Conservation (phyloP, 1,284 basidiomycete species). For the Inonotus obliquus region DNA sequence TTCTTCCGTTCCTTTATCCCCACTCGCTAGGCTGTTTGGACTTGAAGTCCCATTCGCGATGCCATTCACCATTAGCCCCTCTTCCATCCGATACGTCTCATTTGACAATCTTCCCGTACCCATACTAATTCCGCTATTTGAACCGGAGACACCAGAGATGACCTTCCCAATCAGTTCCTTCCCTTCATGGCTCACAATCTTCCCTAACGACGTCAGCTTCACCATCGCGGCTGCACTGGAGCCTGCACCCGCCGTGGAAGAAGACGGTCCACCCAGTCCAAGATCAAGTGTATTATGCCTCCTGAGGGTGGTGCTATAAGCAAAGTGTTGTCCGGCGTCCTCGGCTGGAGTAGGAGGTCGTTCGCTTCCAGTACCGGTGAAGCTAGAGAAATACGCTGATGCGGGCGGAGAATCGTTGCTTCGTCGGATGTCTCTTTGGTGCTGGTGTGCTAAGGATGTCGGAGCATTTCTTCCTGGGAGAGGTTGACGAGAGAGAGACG, state of each 20-base stretch:
- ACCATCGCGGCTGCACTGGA: neutral
- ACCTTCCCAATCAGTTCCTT: slow-evolving; percentile 37
- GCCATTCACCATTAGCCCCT: slow-evolving; percentile 28
- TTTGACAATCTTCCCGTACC: neutral
- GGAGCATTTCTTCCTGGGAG: slow-evolving; percentile 7
- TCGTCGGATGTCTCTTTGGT: slow-evolving; percentile 36
- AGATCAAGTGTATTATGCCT: slow-evolving; percentile 42
- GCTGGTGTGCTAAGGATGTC: neutral
- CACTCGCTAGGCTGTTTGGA: slow-evolving; percentile 15
- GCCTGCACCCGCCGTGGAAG: slow-evolving; percentile 17
- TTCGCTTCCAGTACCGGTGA: slow-evolving; percentile 33
- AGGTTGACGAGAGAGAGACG: slow-evolving; percentile 15
- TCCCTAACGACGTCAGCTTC: slow-evolving; percentile 11
- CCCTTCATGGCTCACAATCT: slow-evolving; percentile 11
- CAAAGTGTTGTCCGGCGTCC: slow-evolving; percentile 67
- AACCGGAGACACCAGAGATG: slow-evolving; percentile 37
- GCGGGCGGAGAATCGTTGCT: slow-evolving; percentile 57
- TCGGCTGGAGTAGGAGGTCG: slow-evolving; percentile 50
- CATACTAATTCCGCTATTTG: too few species aligned
- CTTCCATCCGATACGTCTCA: neutral
- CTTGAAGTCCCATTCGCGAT: slow-evolving; percentile 24
- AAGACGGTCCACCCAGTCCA: neutral
- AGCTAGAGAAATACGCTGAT: slow-evolving; percentile 67
- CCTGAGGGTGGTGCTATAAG: slow-evolving; percentile 77
- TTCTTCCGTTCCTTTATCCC: slow-evolving; percentile 32